Evolutionary conservation across 768 basidiomycete species (phyloP).

Genomic region (Boletus huronensis): DNA sequence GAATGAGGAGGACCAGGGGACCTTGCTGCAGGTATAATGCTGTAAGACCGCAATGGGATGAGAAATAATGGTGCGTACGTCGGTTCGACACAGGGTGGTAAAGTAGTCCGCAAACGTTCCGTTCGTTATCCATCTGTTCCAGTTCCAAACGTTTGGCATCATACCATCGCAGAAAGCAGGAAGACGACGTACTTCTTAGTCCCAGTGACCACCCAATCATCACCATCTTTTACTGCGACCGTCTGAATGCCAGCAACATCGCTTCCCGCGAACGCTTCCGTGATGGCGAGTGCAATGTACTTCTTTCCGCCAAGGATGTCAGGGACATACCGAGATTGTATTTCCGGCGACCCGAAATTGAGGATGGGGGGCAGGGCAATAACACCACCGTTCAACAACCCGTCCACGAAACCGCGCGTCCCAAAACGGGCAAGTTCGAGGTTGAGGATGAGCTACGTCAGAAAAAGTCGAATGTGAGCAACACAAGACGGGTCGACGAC

Average conservation of each 20-base stretch:
- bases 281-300: constrained; percentile 86
- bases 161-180: neutral
- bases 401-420: constrained; percentile 85
- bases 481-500: neutral
- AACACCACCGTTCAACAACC: constrained; percentile 73
- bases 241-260: constrained; percentile 84
- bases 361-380: constrained; percentile 89
- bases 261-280: constrained; percentile 90
- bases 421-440: constrained; percentile 81
- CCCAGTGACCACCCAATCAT: constrained; percentile 85
- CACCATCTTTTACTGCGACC: constrained; percentile 80
- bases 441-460: constrained; percentile 64
- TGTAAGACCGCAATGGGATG: constrained; percentile 2
- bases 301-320: constrained; percentile 77
- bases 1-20: constrained; percentile 73
- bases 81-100: constrained; percentile 72
- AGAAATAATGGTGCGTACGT: constrained; percentile 36
- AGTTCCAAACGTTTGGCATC: neutral
- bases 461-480: neutral
- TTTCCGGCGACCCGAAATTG: constrained; percentile 79
- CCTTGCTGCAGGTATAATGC: constrained; percentile 44
- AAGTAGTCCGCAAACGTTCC: constrained; percentile 84
- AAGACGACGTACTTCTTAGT: constrained; percentile 73
- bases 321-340: constrained; percentile 67
- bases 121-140: constrained; percentile 82